Evolutionary conservation across 805 yeast genomes (phyloP).

Genomic region (Metschnikowia chrysomelidarum): DNA sequence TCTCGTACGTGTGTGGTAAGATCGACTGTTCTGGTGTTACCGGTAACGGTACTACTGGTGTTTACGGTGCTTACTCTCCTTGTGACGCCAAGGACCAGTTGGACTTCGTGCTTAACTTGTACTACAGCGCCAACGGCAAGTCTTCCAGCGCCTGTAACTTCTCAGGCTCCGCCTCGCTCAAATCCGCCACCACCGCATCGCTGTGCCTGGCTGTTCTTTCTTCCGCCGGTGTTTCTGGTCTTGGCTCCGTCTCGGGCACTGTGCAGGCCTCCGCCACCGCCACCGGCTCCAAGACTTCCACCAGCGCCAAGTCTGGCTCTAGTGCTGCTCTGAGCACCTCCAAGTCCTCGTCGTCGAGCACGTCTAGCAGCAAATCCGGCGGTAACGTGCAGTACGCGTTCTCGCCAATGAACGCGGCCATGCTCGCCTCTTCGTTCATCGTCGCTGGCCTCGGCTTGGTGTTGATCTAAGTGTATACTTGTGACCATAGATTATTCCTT

Average conservation of each 20-base stretch:
- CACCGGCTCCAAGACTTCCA: conserved; percentile 25
- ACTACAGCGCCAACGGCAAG: conserved; percentile 42
- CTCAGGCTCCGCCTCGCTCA: conserved; percentile 47
- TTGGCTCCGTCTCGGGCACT: conserved; percentile 47
- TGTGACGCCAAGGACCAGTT: conserved; percentile 37
- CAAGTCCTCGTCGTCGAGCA: conserved; percentile 9
- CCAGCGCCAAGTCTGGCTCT: conserved; percentile 5
- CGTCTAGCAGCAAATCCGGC: conserved; percentile 21
- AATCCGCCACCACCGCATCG: conserved; percentile 48
- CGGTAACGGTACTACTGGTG: conserved; percentile 39
- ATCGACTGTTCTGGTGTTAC: conserved; percentile 38
- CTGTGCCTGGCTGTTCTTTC: conserved; percentile 55
- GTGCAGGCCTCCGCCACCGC: conserved; percentile 20
- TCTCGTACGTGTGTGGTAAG: conserved; percentile 31
- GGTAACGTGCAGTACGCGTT: conserved; percentile 19
- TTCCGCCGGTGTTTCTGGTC: conserved; percentile 70
- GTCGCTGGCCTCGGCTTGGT: conserved; percentile 31
- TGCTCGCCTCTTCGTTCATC: conserved; percentile 23
- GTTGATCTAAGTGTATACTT: conserved; percentile 8
- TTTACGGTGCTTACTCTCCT: conserved; percentile 42
- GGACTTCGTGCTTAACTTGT: conserved; percentile 38
- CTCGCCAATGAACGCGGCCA: conserved; percentile 20
- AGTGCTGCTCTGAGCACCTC: conserved; percentile 1
- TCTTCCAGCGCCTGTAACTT: conserved; percentile 60
- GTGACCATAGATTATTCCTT: background rate